Evolutionary conservation across 1,284 basidiomycete species (phyloP), one percentile per base, ranked within the genome.

Genomic region (Pseudozyma sp.): DNA sequence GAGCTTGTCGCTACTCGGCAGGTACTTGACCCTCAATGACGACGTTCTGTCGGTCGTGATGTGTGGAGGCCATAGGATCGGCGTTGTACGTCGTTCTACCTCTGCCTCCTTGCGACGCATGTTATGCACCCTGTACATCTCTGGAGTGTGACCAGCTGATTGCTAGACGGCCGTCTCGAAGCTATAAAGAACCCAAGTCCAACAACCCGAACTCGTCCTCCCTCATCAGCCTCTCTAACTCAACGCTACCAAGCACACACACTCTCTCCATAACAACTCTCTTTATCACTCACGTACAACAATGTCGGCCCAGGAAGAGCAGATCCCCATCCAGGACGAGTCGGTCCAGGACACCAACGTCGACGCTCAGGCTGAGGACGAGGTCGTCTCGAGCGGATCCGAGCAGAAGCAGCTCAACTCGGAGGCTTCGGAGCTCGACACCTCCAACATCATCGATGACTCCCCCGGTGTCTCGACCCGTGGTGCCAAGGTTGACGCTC

Each of bases 401-500:
- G 70, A 67, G 13, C 44, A 63, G 63, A 60, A 69, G 54, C 74
- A 77, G 64, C 44, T 71, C 29, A 17, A 62, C 17, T 31, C 63
- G 11, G 74, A 77, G 11, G 66, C 64, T 29, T 57, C 66, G 33
- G 67, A 77, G 43, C 58, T 77, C 7, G 70, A 77, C 66, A 17
- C 46, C 49, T 49, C 48, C 63, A 77, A 77, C 74, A 73, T 77
- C 70, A 69, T 77, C 63, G 74, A 77, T 47, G 50, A 69, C 64
- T 73, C 69, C 34, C 59, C 69, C 45, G 74, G 70, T 42, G 69
- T 73, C 34, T 52, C 55, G 14, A 77, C 67, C 24, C 69, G 74
- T n/a, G 67, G 67, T 51, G 70, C 63, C 54, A 77, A 77, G 67
- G 45, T 66, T 54, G 74, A 77, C 55, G 66, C 74, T 31, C 63